phyloP scores from a whole-genome alignment of 176 grass and related monocot species.

The Phoenix roebelenii region DNA sequence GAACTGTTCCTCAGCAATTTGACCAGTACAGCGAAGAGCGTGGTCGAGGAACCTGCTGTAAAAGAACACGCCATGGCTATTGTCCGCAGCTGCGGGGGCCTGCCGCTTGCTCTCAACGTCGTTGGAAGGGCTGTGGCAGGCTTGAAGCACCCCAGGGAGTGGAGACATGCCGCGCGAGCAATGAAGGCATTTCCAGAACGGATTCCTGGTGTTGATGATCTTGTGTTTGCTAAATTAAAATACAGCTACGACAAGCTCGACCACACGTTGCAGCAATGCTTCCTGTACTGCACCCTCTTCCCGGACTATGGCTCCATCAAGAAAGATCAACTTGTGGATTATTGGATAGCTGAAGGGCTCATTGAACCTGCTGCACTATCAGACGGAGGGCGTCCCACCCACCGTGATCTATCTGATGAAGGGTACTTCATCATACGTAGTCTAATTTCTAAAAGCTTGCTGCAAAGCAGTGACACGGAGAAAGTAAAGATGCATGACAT shows the following conservation, averaged over 20 bases:
- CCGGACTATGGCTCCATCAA: slow-evolving; percentile 52
- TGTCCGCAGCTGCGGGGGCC: slow-evolving; percentile 35
- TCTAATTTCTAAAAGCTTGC: slow-evolving; percentile 43
- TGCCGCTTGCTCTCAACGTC: slow-evolving; percentile 64
- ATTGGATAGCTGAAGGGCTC: slow-evolving; percentile 65
- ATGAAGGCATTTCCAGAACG: slow-evolving; percentile 8
- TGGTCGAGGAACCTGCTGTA: slow-evolving; percentile 5
- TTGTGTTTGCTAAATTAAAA: slow-evolving; percentile 36
- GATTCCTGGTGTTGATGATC: slow-evolving; percentile 31
- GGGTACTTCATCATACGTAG: slow-evolving; percentile 35
- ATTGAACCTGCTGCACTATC: not conserved
- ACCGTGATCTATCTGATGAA: slow-evolving; percentile 1
- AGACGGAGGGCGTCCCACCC: no score
- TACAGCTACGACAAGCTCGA: slow-evolving; percentile 58
- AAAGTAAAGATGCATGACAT: slow-evolving; percentile 66
- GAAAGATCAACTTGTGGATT: slow-evolving; percentile 46
- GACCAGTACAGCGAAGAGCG: slow-evolving; percentile 7
- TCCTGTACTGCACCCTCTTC: slow-evolving; percentile 66
- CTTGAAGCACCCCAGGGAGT: slow-evolving; percentile 19
- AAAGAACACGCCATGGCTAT: slow-evolving; percentile 13
- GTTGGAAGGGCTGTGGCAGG: slow-evolving; percentile 48
- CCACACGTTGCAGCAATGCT: slow-evolving; percentile 30
- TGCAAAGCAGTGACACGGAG: slow-evolving; percentile 33
- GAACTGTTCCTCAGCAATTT: slow-evolving; percentile 53
- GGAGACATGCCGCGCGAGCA: slow-evolving; percentile 25